Conservation (phyloP, 768 basidiomycete species). For the Auriscalpium vulgare region DNA sequence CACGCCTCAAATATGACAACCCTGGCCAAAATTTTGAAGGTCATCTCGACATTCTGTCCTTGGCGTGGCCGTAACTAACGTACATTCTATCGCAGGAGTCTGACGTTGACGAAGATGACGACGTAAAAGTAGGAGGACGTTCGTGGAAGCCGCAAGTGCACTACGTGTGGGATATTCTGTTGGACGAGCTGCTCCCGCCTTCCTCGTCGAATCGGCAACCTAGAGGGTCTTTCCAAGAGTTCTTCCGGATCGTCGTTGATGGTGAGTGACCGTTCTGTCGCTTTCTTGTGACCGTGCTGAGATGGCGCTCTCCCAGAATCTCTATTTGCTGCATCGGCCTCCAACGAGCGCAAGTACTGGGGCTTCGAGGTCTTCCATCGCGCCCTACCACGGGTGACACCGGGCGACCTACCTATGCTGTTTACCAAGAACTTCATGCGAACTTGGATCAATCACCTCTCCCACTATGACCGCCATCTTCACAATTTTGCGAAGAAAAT, state of each 20-base stretch:
- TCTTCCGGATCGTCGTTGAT: conserved; percentile 87
- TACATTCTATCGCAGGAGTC: conserved; percentile 14
- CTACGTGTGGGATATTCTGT: conserved; percentile 81
- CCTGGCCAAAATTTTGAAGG: conserved; percentile 78
- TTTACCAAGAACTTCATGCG: conserved; percentile 96
- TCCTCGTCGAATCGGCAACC: conserved; percentile 27
- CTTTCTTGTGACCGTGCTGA: background rate
- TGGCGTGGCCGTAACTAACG: background rate
- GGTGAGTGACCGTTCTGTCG: conserved; percentile 38
- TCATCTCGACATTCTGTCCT: conserved; percentile 21
- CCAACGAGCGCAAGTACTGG: conserved; percentile 87
- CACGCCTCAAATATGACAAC: conserved; percentile 60
- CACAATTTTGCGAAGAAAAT: conserved; percentile 84
- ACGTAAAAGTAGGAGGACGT: conserved; percentile 41
- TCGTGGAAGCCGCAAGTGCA: conserved; percentile 88
- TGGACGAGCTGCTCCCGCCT: conserved; percentile 63
- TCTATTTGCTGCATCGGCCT: conserved; percentile 76
- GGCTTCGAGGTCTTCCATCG: conserved; percentile 90
- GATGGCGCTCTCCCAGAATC: conserved; percentile 49
- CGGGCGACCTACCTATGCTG: conserved; percentile 69
- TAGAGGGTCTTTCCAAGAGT: conserved; percentile 76
- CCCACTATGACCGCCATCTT: conserved; percentile 78
- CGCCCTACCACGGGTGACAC: conserved; percentile 58
- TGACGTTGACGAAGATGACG: conserved; percentile 47
- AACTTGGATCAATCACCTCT: conserved; percentile 93